Evolutionary conservation across 495 filamentous ascomycete species (phyloP).

Genomic region (Penicillium simplicissimum): DNA sequence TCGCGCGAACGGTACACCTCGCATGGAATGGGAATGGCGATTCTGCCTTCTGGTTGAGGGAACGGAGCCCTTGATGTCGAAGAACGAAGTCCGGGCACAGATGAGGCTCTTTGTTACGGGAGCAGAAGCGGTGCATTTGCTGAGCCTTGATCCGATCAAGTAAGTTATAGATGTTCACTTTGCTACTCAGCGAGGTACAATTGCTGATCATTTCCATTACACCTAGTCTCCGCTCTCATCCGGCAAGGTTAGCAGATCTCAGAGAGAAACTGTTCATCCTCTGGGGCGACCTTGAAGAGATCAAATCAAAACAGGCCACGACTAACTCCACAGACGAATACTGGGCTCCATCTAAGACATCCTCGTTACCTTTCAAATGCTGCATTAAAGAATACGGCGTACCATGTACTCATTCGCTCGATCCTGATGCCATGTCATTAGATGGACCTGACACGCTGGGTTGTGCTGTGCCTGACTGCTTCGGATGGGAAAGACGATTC

Average conservation of each 20-base stretch:
- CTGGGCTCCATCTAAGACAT: conserved; percentile 18
- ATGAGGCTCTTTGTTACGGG: conserved; percentile 70
- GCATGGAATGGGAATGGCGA: conserved; percentile 70
- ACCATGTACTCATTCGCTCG: conserved; percentile 31
- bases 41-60: conserved; percentile 75
- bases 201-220: conserved; percentile 8
- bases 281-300: conserved; percentile 85
- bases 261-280: conserved; percentile 73
- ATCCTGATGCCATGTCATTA: conserved; percentile 23
- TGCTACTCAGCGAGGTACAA: not conserved
- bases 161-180: conserved; percentile 34
- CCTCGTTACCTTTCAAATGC: conserved; percentile 38
- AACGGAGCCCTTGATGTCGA: conserved; percentile 32
- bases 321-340: not conserved
- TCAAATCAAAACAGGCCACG: conserved; percentile 37
- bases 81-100: conserved; percentile 36
- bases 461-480: conserved; percentile 37
- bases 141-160: conserved; percentile 68
- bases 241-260: conserved; percentile 47
- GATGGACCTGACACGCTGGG: conserved; percentile 18
- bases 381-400: conserved; percentile 58
- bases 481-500: conserved; percentile 54
- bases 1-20: conserved; percentile 34
- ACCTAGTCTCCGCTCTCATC: conserved; percentile 56
- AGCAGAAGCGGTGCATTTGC: conserved; percentile 61